Percentiles rank a stretch among this genome's conserved stretches.
These are phyloP conservation scores for Schizochytrium sp. DNA, from an alignment of 108 stramenopile genomes.

Conservation along the genomic window DNA sequence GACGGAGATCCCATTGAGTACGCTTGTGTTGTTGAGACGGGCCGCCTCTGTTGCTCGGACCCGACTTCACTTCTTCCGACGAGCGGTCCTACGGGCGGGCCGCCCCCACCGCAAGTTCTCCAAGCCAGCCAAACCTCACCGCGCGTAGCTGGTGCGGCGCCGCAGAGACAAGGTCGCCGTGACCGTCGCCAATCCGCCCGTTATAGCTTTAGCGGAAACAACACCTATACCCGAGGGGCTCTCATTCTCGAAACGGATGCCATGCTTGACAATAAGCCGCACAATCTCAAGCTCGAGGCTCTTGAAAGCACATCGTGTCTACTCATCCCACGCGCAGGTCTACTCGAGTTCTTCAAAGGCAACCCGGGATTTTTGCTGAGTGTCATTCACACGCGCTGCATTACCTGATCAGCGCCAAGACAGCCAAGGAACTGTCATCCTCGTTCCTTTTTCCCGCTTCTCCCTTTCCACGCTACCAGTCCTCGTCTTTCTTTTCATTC, in stretches of 20 bases:
- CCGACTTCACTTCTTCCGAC: neutral
- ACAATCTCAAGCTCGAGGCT: neutral
- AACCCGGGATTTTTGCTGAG: slow-evolving; percentile 32
- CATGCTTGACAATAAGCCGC: slow-evolving; percentile 4
- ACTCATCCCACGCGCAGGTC: neutral
- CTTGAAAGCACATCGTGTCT: neutral
- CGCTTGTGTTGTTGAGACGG: neutral
- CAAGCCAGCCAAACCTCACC: no score
- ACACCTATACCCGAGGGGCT: neutral
- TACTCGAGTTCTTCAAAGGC: slow-evolving; percentile 29
- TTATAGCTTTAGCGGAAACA: neutral
- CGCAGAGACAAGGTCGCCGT: neutral
- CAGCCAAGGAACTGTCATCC: no score
- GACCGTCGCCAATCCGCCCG: neutral
- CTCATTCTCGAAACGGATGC: slow-evolving; percentile 21
- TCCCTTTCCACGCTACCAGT: no score
- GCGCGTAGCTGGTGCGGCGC: neutral
- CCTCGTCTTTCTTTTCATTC: no score
- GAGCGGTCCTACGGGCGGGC: no score
- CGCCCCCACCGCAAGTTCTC: no score
- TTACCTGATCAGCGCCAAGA: neutral
- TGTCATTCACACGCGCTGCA: slow-evolving; percentile 23
- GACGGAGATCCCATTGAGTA: neutral
- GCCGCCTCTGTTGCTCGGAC: neutral
- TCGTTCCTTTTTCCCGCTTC: no score